Conservation (phyloP, 2,329 filamentous ascomycete species). For the Colletotrichum sp. region DNA sequence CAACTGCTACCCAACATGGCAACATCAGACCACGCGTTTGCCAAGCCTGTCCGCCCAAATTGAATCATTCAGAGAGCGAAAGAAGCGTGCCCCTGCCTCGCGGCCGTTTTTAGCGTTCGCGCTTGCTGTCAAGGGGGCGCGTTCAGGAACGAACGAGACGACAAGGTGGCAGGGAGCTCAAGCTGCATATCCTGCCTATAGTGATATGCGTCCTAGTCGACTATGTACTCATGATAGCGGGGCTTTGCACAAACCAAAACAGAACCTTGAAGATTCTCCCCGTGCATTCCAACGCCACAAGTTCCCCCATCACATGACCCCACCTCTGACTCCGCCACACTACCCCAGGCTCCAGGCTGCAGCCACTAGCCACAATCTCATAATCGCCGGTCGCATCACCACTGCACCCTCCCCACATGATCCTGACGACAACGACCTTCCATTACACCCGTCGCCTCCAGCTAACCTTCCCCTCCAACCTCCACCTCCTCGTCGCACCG, state of each 20-base stretch:
- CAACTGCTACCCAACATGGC: background rate
- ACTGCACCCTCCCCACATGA: conserved; percentile 14
- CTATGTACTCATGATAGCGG: too few relatives aligned
- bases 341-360: conserved; percentile 8
- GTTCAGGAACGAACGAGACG: background rate
- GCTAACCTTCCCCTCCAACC: background rate
- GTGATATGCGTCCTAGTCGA: too few relatives aligned
- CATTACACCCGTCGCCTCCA: background rate
- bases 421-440: conserved; percentile 18
- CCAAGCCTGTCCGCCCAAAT: background rate
- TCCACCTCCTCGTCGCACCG: background rate
- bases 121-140: background rate
- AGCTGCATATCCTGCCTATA: background rate
- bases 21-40: conserved; percentile 13
- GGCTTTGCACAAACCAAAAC: background rate
- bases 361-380: background rate
- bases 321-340: background rate
- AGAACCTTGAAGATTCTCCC: background rate
- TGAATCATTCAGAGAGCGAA: background rate
- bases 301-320: background rate
- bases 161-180: background rate
- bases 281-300: background rate
- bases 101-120: background rate
- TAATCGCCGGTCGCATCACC: conserved; percentile 8
- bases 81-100: background rate